Percentiles rank a stretch among this genome's conserved stretches.
Conservation (phyloP, 2,329 filamentous ascomycete genomes). For the Fusarium illudens region DNA sequence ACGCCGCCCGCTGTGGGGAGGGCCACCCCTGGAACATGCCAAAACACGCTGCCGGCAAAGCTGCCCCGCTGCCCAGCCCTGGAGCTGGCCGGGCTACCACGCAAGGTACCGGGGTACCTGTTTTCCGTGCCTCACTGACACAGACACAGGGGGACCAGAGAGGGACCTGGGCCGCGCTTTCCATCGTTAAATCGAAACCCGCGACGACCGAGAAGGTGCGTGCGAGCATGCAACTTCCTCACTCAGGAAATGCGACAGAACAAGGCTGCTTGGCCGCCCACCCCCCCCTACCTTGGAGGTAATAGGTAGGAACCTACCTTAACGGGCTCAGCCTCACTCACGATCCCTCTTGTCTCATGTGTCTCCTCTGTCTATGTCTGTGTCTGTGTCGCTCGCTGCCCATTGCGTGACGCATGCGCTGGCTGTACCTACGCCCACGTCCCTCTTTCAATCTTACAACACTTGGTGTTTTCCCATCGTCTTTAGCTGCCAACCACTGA, state of each 20-base stretch:
- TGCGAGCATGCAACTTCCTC: constrained; percentile 30
- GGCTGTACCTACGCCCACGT: not conserved
- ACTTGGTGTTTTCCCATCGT: not conserved
- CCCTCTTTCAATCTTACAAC: constrained; percentile 1
- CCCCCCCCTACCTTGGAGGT: too few species aligned
- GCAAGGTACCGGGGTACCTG: constrained; percentile 10
- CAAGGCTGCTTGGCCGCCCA: constrained; percentile 11
- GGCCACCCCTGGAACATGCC: constrained; percentile 20
- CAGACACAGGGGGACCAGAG: constrained; percentile 15
- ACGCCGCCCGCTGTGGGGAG: constrained; percentile 22
- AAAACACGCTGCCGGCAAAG: constrained; percentile 22
- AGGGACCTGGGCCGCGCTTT: constrained; percentile 32
- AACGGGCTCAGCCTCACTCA: constrained; percentile 30
- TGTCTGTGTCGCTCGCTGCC: constrained; percentile 1
- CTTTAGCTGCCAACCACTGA: not conserved
- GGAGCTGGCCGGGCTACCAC: constrained; percentile 1
- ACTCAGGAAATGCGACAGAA: constrained; percentile 21
- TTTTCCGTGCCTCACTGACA: constrained; percentile 14
- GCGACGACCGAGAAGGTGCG: constrained; percentile 29
- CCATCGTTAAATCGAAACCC: constrained; percentile 35
- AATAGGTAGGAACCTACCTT: not conserved
- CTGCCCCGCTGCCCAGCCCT: constrained; percentile 14
- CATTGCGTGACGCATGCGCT: constrained; percentile 13
- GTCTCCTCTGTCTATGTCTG: not conserved
- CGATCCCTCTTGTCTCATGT: constrained; percentile 23